Evolutionary conservation across 495 filamentous ascomycete genomes (phyloP).

Genomic region (Penicillium canescens): DNA sequence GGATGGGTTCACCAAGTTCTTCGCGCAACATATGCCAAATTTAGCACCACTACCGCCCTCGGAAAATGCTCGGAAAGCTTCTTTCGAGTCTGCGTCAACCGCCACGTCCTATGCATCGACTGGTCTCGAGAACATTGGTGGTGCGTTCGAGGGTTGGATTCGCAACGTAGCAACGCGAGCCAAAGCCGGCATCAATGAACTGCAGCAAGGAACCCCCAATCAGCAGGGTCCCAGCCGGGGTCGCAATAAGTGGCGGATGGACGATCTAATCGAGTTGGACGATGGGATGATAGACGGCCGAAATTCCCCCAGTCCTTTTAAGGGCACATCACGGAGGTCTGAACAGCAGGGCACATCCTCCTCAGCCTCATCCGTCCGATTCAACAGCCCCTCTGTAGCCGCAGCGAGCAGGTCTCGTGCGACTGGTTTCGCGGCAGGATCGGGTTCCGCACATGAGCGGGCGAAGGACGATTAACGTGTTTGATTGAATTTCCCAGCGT

Average conservation of each 20-base stretch:
- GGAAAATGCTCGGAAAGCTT: conserved; percentile 32
- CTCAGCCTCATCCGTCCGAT: conserved; percentile 24
- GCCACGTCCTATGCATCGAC: conserved; percentile 47
- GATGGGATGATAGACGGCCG: conserved; percentile 51
- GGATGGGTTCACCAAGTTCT: conserved; percentile 77
- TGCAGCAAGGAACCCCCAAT: conserved; percentile 34
- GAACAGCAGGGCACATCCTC: conserved; percentile 21
- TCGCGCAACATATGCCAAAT: conserved; percentile 73
- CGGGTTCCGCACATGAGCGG: conserved; percentile 21
- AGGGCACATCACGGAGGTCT: conserved; percentile 17
- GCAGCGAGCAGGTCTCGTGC: conserved; percentile 46
- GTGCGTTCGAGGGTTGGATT: conserved; percentile 86
- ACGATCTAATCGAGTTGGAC: conserved; percentile 85
- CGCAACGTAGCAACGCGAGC: conserved; percentile 67
- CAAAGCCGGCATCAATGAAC: conserved; percentile 40
- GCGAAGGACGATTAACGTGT: conserved; percentile 34
- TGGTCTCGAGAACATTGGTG: conserved; percentile 78
- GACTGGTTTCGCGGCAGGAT: conserved; percentile 12
- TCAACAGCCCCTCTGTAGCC: conserved; percentile 29
- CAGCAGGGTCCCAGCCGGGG: conserved; percentile 34
- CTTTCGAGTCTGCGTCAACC: conserved; percentile 46
- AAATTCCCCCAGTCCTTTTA: conserved; percentile 22
- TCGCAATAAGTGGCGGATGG: conserved; percentile 41
- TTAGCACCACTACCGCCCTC: conserved; percentile 50
- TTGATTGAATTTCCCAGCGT: conserved; percentile 20